Evolutionary conservation across 352 stramenopile genomes (phyloP), one percentile per base, ranked within the genome.

Genomic region (Blastocystis sp.): DNA sequence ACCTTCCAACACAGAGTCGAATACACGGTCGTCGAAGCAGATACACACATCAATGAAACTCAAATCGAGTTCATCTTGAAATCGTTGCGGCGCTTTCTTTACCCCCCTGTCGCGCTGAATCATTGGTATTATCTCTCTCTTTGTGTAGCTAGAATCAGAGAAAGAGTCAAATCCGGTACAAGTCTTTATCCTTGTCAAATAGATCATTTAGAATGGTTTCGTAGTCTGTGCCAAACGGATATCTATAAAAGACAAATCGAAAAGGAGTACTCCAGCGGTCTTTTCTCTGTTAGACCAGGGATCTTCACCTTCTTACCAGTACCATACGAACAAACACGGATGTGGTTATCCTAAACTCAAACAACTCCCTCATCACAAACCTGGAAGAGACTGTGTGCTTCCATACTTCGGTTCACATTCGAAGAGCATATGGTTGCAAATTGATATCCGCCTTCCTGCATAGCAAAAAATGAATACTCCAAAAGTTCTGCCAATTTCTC

Each of bases 371-470:
- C 8, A 69, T 41, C 3, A 56, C 26, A 54, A n/a, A 76, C 73
- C 63, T 68, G 37, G 34, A 85, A 65, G 18, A 85, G 26, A 69
- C 63, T 53, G 26, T 85, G 73, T 53, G 73, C 73, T n/a, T 64
- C 73, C 73, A 85, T 85, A 85, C 73, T 85, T 50, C 73, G 73
- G 63, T 85, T 85, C 73, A 85, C 73, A 45, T 85, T 85, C 13
- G 47, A 66, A 47, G 73, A 85, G 20, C 73, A 85, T 66, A 85
- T 85, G 43, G 54, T 85, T 24, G 73, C 73, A 69, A 85, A 85
- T 65, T 26, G n/a, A 85, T 85, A 85, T 30, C 73, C 73, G 16
- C 68, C 68, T 55, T 20, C 39, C n/a, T 18, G 59, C 50, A 66
- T 50, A 69, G 13, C n/a, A n/a, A 47, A 39, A 4, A 64, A 62